Conservation (phyloP, 2,329 filamentous ascomycete species). For the Epichloe hybrida region DNA sequence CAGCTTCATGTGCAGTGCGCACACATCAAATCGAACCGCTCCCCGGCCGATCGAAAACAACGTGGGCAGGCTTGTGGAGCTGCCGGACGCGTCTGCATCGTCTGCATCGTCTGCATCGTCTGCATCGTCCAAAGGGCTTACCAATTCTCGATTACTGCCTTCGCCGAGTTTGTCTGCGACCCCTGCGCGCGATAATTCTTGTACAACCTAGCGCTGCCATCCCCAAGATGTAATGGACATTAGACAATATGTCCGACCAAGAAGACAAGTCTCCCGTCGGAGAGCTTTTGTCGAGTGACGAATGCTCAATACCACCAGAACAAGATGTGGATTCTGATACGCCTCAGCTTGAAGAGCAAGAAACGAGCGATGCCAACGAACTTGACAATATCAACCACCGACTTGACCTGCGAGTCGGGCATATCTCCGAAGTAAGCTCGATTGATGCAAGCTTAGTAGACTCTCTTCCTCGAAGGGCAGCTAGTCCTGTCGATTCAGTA, state of each 20-base stretch:
- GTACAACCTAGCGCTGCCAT: neutral
- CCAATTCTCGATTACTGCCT: neutral
- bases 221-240: constrained; percentile 24
- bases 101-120: neutral
- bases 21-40: neutral
- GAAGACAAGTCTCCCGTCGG: constrained; percentile 29
- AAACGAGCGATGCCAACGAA: neutral
- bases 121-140: neutral
- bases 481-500: constrained; percentile 56
- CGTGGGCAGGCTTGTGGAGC: neutral
- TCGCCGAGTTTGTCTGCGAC: neutral
- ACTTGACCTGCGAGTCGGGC: constrained; percentile 28
- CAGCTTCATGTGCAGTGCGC: neutral
- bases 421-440: constrained; percentile 39
- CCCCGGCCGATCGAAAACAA: neutral
- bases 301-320: constrained; percentile 25
- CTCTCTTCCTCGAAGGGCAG: constrained; percentile 38
- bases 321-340: constrained; percentile 9
- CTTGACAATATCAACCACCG: constrained; percentile 19
- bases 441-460: constrained; percentile 33
- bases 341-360: constrained; percentile 4
- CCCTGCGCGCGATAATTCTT: neutral
- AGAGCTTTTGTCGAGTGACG: constrained; percentile 27
- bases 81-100: neutral
- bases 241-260: constrained; percentile 32